Evolutionary conservation across 2,329 filamentous ascomycete genomes (phyloP), one percentile per base, ranked within the genome.

Genomic region (Didymella pinodella): DNA sequence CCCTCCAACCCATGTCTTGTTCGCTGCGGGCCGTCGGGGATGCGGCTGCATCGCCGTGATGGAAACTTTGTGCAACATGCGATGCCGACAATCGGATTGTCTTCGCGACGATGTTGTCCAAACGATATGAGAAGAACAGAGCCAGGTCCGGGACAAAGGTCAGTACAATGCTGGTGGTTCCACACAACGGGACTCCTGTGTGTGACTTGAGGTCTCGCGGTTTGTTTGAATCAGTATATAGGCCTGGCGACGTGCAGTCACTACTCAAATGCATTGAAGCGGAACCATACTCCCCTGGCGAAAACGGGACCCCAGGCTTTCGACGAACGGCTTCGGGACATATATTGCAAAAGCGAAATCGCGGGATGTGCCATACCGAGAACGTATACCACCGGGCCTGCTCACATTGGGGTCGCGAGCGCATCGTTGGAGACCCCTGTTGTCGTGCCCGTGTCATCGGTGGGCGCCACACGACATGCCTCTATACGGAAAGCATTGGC

Each of bases 281-380:
- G 29, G 8, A 11, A 54, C 32, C 32, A 22, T 3, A 47, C 47
- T 18, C 28, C 41, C 44, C 11, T 14, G 44, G 20, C 14, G 22
- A 43, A 25, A 8, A 16, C 14, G n/a, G 8, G 32, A 12, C 2
- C 16, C 14, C 22, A 31, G 7, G 12, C 25, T 34, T 31, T 16
- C 18, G 7, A 36, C 7, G 31, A 8, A 26, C 20, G 43, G 14
- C 20, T n/a, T 12, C 1, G 2, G 32, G 10, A 18, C n/a, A 20
- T 16, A 14, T 7, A 22, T 10, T 8, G 20, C 25, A 7, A 7
- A 38, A n/a, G 20, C 6, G 22, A 20, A 2, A 4, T 4, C 16
- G 53, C 60, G 38, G 18, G n/a, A 76, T 76, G 74, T 77, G 74
- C 59, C 63, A 70, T 40, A 67, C 68, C 4, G 67, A 75, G 57